These are phyloP conservation scores for Saccharomyces pastorianus DNA, from an alignment of 1,139 yeast species.

Conservation along the genomic window DNA sequence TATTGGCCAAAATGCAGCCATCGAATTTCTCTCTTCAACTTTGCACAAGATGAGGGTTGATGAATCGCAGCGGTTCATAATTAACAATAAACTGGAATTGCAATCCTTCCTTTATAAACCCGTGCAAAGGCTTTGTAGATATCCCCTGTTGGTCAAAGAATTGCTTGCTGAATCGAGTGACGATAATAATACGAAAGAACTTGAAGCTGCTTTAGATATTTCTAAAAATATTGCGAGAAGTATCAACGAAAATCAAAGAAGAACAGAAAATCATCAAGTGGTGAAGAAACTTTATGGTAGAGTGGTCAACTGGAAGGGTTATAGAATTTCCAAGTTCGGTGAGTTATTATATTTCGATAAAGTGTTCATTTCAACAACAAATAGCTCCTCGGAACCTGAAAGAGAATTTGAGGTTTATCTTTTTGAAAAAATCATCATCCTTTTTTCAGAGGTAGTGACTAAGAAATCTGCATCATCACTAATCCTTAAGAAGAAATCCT, in stretches of 20 bases:
- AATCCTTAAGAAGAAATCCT: conserved; percentile 24
- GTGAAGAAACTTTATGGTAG: conserved; percentile 62
- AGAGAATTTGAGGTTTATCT: conserved; percentile 84
- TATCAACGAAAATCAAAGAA: conserved; percentile 90
- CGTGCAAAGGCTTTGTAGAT: conserved; percentile 87
- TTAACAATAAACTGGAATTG: conserved; percentile 82
- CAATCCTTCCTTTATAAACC: conserved; percentile 90
- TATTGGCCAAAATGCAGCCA: conserved; percentile 75
- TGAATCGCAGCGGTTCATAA: conserved; percentile 34
- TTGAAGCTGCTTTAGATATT: conserved; percentile 60
- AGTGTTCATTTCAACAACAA: conserved; percentile 51
- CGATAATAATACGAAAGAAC: conserved; percentile 58
- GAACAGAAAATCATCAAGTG: conserved; percentile 75
- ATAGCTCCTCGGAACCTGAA: conserved; percentile 51
- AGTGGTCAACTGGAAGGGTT: conserved; percentile 93
- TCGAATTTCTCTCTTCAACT: conserved; percentile 61
- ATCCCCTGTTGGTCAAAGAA: conserved; percentile 75
- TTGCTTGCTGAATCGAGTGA: conserved; percentile 52
- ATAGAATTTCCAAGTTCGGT: conserved; percentile 73
- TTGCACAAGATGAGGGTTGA: conserved; percentile 25
- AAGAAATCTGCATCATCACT: conserved; percentile 32
- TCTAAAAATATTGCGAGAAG: conserved; percentile 69
- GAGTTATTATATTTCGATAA: conserved; percentile 71
- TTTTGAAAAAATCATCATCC: conserved; percentile 78
- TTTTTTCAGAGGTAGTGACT: conserved; percentile 51